Base-by-base conservation (phyloP, 2,329 filamentous ascomycete genomes). In the Mycogone perniciosa region DNA sequence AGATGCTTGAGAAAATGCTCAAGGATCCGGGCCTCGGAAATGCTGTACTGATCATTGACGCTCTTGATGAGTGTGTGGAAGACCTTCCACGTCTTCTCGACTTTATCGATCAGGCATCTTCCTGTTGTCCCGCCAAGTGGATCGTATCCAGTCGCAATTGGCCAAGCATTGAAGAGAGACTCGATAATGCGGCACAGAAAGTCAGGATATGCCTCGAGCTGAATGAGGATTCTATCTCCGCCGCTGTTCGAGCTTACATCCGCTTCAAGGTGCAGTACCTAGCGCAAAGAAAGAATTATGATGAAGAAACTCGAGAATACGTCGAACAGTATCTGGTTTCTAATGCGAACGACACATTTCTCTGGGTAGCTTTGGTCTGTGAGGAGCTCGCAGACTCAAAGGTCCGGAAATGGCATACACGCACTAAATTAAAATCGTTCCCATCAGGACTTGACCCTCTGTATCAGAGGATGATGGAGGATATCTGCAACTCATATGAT, bases 131-230 rank as follows among this genome's bases (percentile, higher is more conserved):
- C 1, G 57, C 67, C 2, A 77, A 72, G 54, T 75, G 71, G 67
- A 51, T 77, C 11, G 52, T 73, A 0, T 71, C 71, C 0, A 76
- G 74, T 46, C 73, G 74, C 4, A 74, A 75, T 29, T 62, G 54
- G 59, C 56, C 51, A 0, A 55, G 59, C 0, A 73, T 77, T 40
- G 61, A 72, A 46, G 52, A 64, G 29, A 35, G 46, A 1, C 54
- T 76, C 5, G 53, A 56, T 10, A n/a, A 10, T 5, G 46, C 51
- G 0, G 40, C 48, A 0, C 33, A 59, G 27, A 60, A 61, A n/a
- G 20, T 56, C 3, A 63, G 52, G 31, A 50, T 73, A 1, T 52
- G 51, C 30, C 64, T 72, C 5, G 68, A 75, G 46, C 55, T 71
- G 2, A 74, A 73, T 50, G 40, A 56, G 13, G 49, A 62, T 0